Conservation (phyloP, 2,329 filamentous ascomycete species). For the Dryadomyces sulphureus region DNA sequence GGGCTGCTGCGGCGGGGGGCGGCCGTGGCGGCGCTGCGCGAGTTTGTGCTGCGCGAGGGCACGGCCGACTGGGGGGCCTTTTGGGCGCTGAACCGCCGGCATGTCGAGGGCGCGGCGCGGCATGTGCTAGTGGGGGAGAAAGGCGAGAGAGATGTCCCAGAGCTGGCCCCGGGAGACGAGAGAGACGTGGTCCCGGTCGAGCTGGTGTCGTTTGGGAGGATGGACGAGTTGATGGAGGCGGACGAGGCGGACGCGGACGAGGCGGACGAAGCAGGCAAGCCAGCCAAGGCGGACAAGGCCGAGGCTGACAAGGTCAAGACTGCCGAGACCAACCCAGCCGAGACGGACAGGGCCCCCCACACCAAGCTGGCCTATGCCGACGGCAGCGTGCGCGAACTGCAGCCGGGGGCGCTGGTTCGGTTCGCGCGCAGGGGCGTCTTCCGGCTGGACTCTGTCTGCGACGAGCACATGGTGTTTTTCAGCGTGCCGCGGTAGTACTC, state of each 20-base stretch:
- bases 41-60: slow-evolving; percentile 73
- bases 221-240: background rate
- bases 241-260: background rate
- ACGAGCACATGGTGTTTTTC: slow-evolving; percentile 18
- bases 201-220: too few species aligned
- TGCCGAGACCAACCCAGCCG: background rate
- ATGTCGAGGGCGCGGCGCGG: slow-evolving; percentile 38
- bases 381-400: slow-evolving; percentile 60
- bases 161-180: too few species aligned
- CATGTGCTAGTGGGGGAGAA: too few species aligned
- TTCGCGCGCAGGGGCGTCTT: slow-evolving; percentile 88
- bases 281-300: too few species aligned
- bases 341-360: slow-evolving; percentile 46
- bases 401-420: slow-evolving; percentile 83
- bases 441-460: slow-evolving; percentile 54
- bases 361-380: slow-evolving; percentile 66
- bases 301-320: background rate
- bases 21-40: slow-evolving; percentile 63
- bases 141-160: too few species aligned
- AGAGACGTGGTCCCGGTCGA: too few species aligned
- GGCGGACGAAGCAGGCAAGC: background rate
- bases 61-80: slow-evolving; percentile 69
- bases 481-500: too few species aligned
- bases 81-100: slow-evolving; percentile 63
- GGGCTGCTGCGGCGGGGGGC: slow-evolving; percentile 65